Evolutionary conservation across 352 stramenopile genomes (phyloP), one percentile per base, ranked within the genome.

Genomic region (Aphanomyces invadans): DNA sequence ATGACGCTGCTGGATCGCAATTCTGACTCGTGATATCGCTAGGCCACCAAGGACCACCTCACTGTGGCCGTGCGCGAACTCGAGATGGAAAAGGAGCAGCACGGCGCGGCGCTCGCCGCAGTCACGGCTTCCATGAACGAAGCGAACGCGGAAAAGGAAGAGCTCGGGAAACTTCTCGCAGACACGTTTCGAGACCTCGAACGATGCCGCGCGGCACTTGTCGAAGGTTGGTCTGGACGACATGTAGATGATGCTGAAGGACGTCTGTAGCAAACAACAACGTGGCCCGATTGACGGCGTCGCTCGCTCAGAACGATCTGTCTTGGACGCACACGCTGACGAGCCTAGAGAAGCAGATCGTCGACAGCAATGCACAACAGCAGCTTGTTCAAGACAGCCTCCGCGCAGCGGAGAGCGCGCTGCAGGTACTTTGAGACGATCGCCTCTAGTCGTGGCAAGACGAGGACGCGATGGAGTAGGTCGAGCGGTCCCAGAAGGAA

Each of bases 401-500:
- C 0, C 73, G 87, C 55, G 68, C 69, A 1, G 69, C 79, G 25
- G 64, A 88, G 0, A 70, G 79, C 33, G 53, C 69, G 48, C 36
- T 77, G 1, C 72, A 74, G 31, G 52, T 64, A 17, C 70, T n/a
- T n/a, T n/a, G n/a, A n/a, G n/a, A n/a, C n/a, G n/a, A n/a, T n/a
- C n/a, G n/a, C n/a, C n/a, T n/a, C n/a, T n/a, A n/a, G n/a, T n/a
- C n/a, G n/a, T n/a, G n/a, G n/a, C n/a, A n/a, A n/a, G n/a, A n/a
- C n/a, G n/a, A n/a, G n/a, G n/a, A n/a, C n/a, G n/a, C n/a, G n/a
- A n/a, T n/a, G n/a, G n/a, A 15, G 5, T 45, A 78, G 25, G 72
- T 74, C 23, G 81, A 90, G 36, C 69, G 74, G 31, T 66, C 70
- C 32, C 81, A 90, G 49, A 90, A 89, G 55, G 77, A 87, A 53